These are phyloP conservation scores for Globisporangium splendens DNA, from an alignment of 352 stramenopile species.

Conservation along the genomic window DNA sequence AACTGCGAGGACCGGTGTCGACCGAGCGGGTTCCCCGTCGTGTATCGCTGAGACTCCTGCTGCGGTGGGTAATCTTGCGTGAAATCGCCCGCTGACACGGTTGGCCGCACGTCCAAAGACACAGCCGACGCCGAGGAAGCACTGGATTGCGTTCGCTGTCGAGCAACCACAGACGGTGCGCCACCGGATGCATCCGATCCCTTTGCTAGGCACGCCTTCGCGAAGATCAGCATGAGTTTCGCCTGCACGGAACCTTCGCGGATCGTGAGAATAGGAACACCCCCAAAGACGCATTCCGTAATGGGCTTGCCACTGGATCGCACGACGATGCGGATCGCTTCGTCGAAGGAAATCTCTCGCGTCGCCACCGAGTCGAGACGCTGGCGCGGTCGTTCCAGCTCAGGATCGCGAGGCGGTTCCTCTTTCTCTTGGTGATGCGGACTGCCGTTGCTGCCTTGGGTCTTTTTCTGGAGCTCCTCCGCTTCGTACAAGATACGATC, in stretches of 20 bases:
- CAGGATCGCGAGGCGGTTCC: conserved; percentile 2
- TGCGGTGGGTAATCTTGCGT: conserved; percentile 9
- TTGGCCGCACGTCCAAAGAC: background rate
- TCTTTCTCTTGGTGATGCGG: no score
- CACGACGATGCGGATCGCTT: conserved; percentile 48
- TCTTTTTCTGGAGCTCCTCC: background rate
- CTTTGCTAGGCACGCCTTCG: conserved; percentile 70
- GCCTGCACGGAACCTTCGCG: conserved; percentile 64
- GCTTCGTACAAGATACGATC: conserved; percentile 12
- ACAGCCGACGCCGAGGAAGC: background rate
- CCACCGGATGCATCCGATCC: conserved; percentile 18
- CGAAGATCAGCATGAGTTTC: conserved; percentile 67
- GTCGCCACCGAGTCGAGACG: conserved; percentile 8
- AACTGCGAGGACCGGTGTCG: conserved; percentile 15
- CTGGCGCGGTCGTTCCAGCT: conserved; percentile 8
- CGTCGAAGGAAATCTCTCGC: conserved; percentile 41
- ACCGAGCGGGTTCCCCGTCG: conserved; percentile 8
- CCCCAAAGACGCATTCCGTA: conserved; percentile 62
- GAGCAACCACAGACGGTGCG: background rate
- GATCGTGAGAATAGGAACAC: conserved; percentile 51
- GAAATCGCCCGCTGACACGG: conserved; percentile 10
- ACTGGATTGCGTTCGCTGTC: background rate
- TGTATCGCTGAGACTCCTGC: conserved; percentile 10
- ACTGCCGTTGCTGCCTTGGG: background rate
- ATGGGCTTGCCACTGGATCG: conserved; percentile 51